A percentile compares a stretch with the other conserved stretches of the same genome.
Evolutionary conservation across 2,329 filamentous ascomycete species (phyloP).

Genomic region (Microcera coccophila): DNA sequence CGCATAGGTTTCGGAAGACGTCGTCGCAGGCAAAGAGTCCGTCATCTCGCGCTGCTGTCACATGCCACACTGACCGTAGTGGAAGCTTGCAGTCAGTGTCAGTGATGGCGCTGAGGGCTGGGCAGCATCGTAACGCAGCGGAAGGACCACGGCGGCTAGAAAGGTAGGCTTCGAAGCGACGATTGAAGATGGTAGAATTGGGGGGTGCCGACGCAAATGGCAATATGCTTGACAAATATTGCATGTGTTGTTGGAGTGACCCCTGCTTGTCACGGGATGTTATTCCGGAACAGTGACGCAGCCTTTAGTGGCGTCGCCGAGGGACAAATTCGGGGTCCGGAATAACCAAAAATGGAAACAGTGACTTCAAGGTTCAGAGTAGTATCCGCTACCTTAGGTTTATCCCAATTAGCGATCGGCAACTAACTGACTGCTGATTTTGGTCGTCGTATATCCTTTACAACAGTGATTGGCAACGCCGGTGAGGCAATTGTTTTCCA

Average conservation of each 20-base stretch:
- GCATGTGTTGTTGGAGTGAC: background rate
- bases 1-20: conserved; percentile 21
- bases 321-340: background rate
- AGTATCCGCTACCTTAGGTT: too few relatives aligned
- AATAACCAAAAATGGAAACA: too few relatives aligned
- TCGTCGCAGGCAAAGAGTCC: conserved; percentile 16
- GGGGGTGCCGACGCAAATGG: background rate
- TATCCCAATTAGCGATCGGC: too few relatives aligned
- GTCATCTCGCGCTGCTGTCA: conserved; percentile 24
- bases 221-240: background rate
- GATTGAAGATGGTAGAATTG: background rate
- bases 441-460: too few relatives aligned
- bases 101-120: conserved; percentile 14
- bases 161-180: background rate
- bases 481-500: too few relatives aligned
- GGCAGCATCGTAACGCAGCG: background rate
- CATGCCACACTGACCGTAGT: conserved; percentile 20
- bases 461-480: too few relatives aligned
- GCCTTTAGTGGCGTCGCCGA: background rate
- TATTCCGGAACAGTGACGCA: background rate
- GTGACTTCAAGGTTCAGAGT: too few relatives aligned
- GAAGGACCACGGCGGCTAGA: background rate
- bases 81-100: conserved; percentile 16
- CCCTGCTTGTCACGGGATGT: background rate
- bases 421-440: too few relatives aligned